Evolutionary conservation across 352 stramenopile species (phyloP), one percentile per base, ranked within the genome.

Genomic region (Globisporangium nagaii): DNA sequence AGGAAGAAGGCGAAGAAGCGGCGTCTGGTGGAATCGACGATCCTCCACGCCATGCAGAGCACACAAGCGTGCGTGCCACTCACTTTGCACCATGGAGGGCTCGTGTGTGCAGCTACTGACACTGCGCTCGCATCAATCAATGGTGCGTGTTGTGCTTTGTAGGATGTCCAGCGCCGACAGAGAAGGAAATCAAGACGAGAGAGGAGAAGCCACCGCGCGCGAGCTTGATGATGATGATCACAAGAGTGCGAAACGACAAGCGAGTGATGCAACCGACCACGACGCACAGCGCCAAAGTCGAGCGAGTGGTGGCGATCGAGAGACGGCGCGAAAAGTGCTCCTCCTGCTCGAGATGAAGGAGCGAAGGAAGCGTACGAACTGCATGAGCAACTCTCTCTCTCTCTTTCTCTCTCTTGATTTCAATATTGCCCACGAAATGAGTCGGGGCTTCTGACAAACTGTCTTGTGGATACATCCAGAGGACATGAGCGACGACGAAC

Each of bases 251-350:
- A 20, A 5, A 30, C 2, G 3, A 39, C 31, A 13, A 11, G 13
- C 10, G 15, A 60, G 49, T 9, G 49, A 4, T 63, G 57, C 34
- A 34, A 45, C 1, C 6, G 35, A 39, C 46, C 30, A 36, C 24
- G 37, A 12, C 30, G 13, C 39, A 57, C 13, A 53, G 7, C 46
- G 13, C 15, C 24, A 27, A 49, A 48, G 20, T 9, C 8, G 20
- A 34, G 25, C 17, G 17, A 31, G 17, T 41, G 30, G 25, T 35
- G 9, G 13, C 8, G 31, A 49, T 8, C 39, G 53, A 2, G 32
- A 41, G 15, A 27, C 25, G 0, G 65, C 65, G 6, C 44, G 52
- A 9, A 72, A 61, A 53, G 32, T 70, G n/a, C 30, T 72, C 9
- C 28, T 65, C 1, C 19, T 60, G 35, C 36, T 72, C 2, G 56